Evolutionary conservation across 305 asterid genomes (phyloP).

Genomic region (Solanum hybrid): DNA sequence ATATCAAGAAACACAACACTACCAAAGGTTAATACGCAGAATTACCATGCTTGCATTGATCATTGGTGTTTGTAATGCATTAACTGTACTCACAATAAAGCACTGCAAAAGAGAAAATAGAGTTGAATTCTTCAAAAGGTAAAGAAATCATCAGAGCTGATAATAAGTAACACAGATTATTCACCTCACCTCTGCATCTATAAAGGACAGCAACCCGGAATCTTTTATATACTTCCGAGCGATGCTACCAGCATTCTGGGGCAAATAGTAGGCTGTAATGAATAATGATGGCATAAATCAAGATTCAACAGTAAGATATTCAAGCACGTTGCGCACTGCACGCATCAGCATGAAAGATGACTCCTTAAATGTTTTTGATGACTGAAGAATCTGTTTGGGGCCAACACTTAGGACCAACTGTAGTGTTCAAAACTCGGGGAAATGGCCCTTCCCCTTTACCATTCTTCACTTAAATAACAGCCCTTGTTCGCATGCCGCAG

Average conservation of each 20-base stretch:
- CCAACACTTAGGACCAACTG: neutral
- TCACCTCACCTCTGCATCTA: constrained; percentile 83
- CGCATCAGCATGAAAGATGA: neutral
- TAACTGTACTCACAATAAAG: constrained; percentile 96
- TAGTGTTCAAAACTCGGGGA: neutral
- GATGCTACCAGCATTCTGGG: constrained; percentile 89
- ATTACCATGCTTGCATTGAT: constrained; percentile 98
- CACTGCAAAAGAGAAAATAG: constrained; percentile 43
- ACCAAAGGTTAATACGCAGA: constrained; percentile 5
- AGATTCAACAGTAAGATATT: neutral
- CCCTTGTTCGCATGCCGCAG: neutral
- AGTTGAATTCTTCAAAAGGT: neutral
- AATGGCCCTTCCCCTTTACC: neutral
- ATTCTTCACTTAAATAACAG: neutral
- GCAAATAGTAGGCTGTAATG: constrained; percentile 83
- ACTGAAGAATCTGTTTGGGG: neutral
- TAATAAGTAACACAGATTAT: neutral
- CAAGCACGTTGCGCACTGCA: neutral
- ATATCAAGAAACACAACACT: neutral
- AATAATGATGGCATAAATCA: constrained; percentile 5
- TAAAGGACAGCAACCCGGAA: constrained; percentile 72
- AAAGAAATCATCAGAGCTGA: constrained; percentile 2
- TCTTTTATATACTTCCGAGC: constrained; percentile 85
- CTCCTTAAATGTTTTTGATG: neutral
- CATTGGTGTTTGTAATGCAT: constrained; percentile 84